Base-by-base conservation (phyloP, 2,329 filamentous ascomycete species). In the Fusarium udum region DNA sequence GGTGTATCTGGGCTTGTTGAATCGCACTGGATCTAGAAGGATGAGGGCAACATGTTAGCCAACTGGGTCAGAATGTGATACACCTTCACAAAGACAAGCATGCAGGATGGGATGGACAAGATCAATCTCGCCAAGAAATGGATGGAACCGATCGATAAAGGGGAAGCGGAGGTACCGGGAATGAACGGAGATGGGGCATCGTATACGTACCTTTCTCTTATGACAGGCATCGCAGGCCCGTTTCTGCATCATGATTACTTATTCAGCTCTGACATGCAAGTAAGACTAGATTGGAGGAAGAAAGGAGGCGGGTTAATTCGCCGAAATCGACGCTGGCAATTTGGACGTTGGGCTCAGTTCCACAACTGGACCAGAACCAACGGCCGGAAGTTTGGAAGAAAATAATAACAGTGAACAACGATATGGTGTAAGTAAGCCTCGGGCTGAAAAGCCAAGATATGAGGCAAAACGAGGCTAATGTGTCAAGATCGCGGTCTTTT, bases 221-320 rank as follows among this genome's bases (percentile, higher is more conserved):
- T 76, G 74, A 39, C 74, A 76, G 42, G 74, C 74, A 64, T 76
- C 74, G 28, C 74, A 76, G 22, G 74, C 74, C 51, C 58, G 58
- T 65, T 74, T 75, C 22, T 73, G 72, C 11, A 61, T 59, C 62
- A 73, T 73, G 46, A 37, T 52, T 57, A 26, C 32, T 56, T 24
- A 46, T 55, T 32, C 40, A 40, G 37, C 46, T n/a, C 55, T 34
- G 31, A 20, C 26, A 58, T 46, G 26, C 34, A 70, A 26, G 37
- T n/a, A 49, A 61, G 28, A 34, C 28, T 52, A 46, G n/a, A 52
- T 53, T 31, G 24, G 7, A 14, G 28, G 15, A 56, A 45, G 40
- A 57, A 43, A 22, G n/a, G 14, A 39, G 18, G 32, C 24, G 49
- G 22, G 28, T 42, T 42, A 37, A 45, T 40, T 26, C 20, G 61